Base-by-base conservation (phyloP, 2,329 filamentous ascomycete genomes). In the Hortaea sp. region DNA sequence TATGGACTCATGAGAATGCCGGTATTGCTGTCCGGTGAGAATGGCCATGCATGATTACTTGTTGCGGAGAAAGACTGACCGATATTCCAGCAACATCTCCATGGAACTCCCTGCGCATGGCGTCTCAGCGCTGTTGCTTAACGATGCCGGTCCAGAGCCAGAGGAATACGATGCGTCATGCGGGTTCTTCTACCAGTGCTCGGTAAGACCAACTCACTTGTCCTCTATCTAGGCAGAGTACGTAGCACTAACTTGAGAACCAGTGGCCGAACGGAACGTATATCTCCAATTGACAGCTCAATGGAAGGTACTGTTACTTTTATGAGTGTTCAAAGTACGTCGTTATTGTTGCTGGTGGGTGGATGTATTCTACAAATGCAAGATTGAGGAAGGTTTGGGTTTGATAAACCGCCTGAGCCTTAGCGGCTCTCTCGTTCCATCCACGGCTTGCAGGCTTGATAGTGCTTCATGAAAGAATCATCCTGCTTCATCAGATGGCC, bases 401-500 rank as follows among this genome's bases (percentile, higher is more conserved):
- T 20, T 4, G 20, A 20, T 20, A 20, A 20, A 20, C 20, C 20
- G 20, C 20, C 20, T 2, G 20, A 20, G 20, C 20, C 20, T 20
- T 35, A 39, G 13, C 30, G 39, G 54, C 66, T 58, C 42, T 68
- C 63, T 47, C 61, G 68, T 49, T 62, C 53, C 46, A 71, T 48
- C 65, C 66, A 71, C 54, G 61, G 50, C 52, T 54, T 57, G 41
- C 56, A 67, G n/a, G 67, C 68, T 41, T 68, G 61, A 50, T 64
- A 68, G 10, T 70, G 48, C 49, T 53, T 58, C 2, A 43, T 42
- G 37, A 70, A 63, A 1, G 54, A 53, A 9, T 56, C 53, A 46
- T 71, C 74, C 62, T 63, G 57, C 29, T 60, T 59, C 29, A 73
- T 43, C 3, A 67, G 49, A 39, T 64, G 61, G 35, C 68, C 54